A percentile compares a stretch with the other conserved stretches of the same genome.
Conservation (phyloP, 352 stramenopile species). For the Phytophthora palmivora region DNA sequence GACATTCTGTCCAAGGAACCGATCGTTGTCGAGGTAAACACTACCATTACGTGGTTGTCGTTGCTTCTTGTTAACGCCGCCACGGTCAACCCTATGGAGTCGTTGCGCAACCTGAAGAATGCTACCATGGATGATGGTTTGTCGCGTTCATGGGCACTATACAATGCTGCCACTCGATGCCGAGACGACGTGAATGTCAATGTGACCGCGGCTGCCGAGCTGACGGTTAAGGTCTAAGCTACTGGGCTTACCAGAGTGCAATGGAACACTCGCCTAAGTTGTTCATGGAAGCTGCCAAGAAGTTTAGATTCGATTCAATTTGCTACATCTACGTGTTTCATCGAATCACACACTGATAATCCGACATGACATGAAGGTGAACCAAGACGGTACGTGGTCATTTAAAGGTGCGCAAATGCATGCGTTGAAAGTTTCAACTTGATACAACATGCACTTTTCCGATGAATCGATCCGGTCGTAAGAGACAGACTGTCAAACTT, state of each 20-base stretch:
- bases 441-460: neutral
- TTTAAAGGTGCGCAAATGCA: too few species aligned
- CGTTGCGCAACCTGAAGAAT: constrained; percentile 52
- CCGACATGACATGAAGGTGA: too few species aligned
- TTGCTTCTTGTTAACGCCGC: constrained; percentile 78
- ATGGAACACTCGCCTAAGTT: too few species aligned
- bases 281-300: too few species aligned
- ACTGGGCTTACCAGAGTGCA: too few species aligned
- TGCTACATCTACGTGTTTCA: too few species aligned
- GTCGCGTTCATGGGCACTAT: constrained; percentile 73
- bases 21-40: constrained; percentile 48
- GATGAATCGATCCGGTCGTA: neutral
- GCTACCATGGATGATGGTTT: constrained; percentile 74
- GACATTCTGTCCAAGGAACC: constrained; percentile 72
- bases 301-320: too few species aligned
- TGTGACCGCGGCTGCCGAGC: neutral
- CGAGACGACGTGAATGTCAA: constrained; percentile 20
- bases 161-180: constrained; percentile 64
- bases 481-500: neutral
- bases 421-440: too few species aligned
- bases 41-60: constrained; percentile 67
- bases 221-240: constrained; percentile 7
- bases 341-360: too few species aligned
- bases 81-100: constrained; percentile 54
- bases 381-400: too few species aligned